Evolutionary conservation across 345 rosid species (phyloP), one percentile per base, ranked within the genome.

Genomic region (Salix suchowensis): DNA sequence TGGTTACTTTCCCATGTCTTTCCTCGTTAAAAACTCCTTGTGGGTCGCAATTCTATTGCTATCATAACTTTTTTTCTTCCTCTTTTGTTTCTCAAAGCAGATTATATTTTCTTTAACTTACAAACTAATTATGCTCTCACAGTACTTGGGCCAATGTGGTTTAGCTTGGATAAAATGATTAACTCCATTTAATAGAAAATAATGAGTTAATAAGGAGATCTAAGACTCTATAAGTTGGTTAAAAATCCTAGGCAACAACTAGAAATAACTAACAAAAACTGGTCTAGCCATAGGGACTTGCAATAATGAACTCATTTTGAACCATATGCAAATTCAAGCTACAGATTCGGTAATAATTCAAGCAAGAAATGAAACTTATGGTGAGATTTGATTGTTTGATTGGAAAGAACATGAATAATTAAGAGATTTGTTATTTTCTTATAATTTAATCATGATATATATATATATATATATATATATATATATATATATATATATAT

Each of bases 191-290:
- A 37, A 24, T 24, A 37, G 40, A 52, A 67, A 67, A 54, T 44
- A 40, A 44, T 64, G 52, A 62, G 58, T 23, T 13, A 58, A 16
- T 23, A 55, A 39, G 32, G 68, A 28, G 74, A 14, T 21, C 42
- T 37, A 16, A 21, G 36, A n/a, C 50, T 19, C 32, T 24, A 70
- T 73, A 40, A 65, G 78, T 71, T 74, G 75, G 75, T 73, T 36
- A 50, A 77, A 64, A 65, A 42, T 34, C 64, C 24, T 44, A 34
- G 28, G 34, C 26, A 16, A 42, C 11, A 42, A 52, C 21, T 61
- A 32, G 50, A 37, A 72, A 58, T 32, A 72, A 37, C 50, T 58
- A 15, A 37, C 75, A 72, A 21, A 65, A 32, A 52, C 30, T 34
- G 74, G 30, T 71, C 74, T 36, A 39, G 55, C 42, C 24, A 36